Evolutionary conservation across 1,139 yeast genomes (phyloP).

Genomic region (Lipomyces yarrowii): DNA sequence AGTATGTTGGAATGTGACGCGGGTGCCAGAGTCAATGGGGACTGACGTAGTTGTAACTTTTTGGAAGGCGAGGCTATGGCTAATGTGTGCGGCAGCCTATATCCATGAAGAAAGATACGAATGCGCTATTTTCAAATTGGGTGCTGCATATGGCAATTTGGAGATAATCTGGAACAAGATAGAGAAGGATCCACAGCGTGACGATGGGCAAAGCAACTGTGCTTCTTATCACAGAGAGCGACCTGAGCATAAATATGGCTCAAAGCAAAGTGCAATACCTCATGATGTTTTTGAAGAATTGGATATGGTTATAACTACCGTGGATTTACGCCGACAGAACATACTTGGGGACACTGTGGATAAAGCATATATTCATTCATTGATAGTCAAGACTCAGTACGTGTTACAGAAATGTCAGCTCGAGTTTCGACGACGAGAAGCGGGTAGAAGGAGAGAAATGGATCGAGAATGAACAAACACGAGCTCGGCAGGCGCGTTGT

Average conservation of each 20-base stretch:
- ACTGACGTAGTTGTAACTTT: not conserved
- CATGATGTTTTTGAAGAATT: conserved; percentile 10
- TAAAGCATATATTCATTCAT: not conserved
- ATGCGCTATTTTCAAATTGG: conserved; percentile 2
- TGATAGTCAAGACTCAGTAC: not conserved
- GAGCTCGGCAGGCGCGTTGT: not conserved
- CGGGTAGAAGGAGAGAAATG: not conserved
- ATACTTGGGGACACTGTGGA: conserved; percentile 13
- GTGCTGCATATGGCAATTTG: not conserved
- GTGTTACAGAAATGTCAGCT: not conserved
- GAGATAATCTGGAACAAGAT: not conserved
- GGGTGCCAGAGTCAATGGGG: not conserved
- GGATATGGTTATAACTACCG: conserved; percentile 5
- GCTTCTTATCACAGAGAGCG: not conserved
- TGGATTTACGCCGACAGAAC: conserved; percentile 11
- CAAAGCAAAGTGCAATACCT: not conserved
- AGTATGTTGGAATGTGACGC: not conserved
- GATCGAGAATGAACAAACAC: not conserved
- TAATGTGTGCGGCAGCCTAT: conserved; percentile 2
- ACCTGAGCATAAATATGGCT: not conserved
- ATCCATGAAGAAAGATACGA: not conserved
- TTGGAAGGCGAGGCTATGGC: conserved; percentile 2
- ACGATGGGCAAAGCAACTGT: not conserved
- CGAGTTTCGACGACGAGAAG: not conserved
- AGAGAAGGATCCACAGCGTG: not conserved